Evolutionary conservation across 1,284 basidiomycete species (phyloP).

Genomic region (Boletus mariae): DNA sequence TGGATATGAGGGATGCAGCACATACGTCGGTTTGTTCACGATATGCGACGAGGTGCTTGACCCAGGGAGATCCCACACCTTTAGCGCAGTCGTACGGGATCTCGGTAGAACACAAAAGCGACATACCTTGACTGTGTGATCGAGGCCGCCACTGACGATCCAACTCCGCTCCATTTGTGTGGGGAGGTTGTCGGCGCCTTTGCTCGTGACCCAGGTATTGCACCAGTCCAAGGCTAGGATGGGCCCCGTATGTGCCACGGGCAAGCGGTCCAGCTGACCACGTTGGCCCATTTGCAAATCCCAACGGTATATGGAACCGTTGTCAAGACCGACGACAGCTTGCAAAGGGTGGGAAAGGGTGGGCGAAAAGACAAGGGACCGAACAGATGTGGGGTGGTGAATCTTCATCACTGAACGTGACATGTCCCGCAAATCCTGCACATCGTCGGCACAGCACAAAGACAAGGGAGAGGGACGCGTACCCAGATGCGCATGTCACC

Average conservation of each 20-base stretch:
- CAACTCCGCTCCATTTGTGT: constrained; percentile 49
- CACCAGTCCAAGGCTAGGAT: constrained; percentile 81
- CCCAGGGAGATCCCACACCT: constrained; percentile 77
- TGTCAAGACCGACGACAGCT: constrained; percentile 76
- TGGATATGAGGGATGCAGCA: constrained; percentile 72
- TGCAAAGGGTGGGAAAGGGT: constrained; percentile 61
- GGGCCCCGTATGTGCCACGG: constrained; percentile 74
- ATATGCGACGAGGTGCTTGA: constrained; percentile 48
- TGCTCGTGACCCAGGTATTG: constrained; percentile 27
- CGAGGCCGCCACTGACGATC: constrained; percentile 80
- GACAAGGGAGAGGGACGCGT: constrained; percentile 21
- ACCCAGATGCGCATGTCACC: constrained; percentile 84
- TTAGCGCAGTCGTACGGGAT: constrained; percentile 1
- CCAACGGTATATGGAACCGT: constrained; percentile 72
- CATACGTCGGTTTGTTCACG: constrained; percentile 62
- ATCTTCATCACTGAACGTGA: constrained; percentile 68
- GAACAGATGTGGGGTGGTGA: constrained; percentile 69
- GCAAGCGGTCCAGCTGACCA: constrained; percentile 68
- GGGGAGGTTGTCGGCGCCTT: constrained; percentile 19
- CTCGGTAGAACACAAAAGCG: neutral
- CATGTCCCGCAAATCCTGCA: constrained; percentile 75
- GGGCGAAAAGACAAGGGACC: constrained; percentile 72
- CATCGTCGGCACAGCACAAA: neutral
- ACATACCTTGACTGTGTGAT: constrained; percentile 73
- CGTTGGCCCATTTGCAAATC: constrained; percentile 74